Evolutionary conservation across 2,329 filamentous ascomycete species (phyloP).

Genomic region (Neopestalotiopsis rosae): DNA sequence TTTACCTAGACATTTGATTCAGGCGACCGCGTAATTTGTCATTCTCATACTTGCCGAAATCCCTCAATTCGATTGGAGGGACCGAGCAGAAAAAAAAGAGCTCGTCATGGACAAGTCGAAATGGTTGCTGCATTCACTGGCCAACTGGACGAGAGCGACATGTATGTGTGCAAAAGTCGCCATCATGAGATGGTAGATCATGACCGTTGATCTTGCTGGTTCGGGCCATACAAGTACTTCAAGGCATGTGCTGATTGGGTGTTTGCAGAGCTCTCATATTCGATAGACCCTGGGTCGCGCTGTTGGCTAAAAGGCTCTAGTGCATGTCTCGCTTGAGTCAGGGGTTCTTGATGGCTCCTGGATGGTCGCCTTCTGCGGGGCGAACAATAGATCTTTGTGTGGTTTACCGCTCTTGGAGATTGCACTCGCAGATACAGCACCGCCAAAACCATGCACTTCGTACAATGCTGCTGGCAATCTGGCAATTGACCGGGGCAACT

Average conservation of each 20-base stretch:
- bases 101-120: background rate
- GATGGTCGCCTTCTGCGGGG: background rate
- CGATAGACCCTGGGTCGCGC: slow-evolving; percentile 6
- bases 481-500: background rate
- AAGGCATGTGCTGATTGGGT: slow-evolving; percentile 1
- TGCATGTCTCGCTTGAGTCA: slow-evolving; percentile 7
- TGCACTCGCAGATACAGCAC: background rate
- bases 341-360: background rate
- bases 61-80: too few species aligned
- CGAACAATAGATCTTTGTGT: background rate
- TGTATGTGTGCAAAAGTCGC: background rate
- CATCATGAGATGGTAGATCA: background rate
- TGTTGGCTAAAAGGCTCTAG: slow-evolving; percentile 4
- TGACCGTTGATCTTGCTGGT: background rate
- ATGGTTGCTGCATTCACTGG: background rate
- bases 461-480: background rate
- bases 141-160: background rate
- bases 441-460: background rate
- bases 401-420: slow-evolving; percentile 9
- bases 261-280: background rate
- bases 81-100: background rate
- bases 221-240: slow-evolving; percentile 1
- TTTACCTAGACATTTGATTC: background rate
- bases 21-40: background rate
- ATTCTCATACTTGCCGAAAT: background rate